Evolutionary conservation across 2,329 filamentous ascomycete species (phyloP).

Genomic region (Paraphoma chrysanthemicola): DNA sequence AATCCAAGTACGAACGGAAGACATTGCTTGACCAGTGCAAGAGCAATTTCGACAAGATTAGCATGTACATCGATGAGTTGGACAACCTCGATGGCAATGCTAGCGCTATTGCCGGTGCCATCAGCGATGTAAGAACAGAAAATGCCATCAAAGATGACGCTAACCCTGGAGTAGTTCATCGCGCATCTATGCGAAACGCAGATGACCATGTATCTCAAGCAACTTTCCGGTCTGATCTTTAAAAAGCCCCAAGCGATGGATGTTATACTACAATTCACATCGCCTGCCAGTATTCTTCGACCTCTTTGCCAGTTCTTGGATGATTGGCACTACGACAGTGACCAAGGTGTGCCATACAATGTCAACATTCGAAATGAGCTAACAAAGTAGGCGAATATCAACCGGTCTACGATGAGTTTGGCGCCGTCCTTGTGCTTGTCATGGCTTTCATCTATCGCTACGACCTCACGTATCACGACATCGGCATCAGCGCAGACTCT

Average conservation of each 20-base stretch:
- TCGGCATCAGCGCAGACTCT: conserved; percentile 69
- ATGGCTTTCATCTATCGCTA: conserved; percentile 80
- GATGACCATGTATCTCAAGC: conserved; percentile 81
- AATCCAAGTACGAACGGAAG: conserved; percentile 79
- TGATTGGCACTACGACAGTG: conserved; percentile 81
- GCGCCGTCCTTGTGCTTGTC: conserved; percentile 75
- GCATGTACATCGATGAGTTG: conserved; percentile 79
- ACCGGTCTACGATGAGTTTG: conserved; percentile 86
- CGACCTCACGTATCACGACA: conserved; percentile 67
- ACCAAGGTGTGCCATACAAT: conserved; percentile 61
- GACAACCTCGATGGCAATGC: conserved; percentile 93
- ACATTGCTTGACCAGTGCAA: conserved; percentile 79
- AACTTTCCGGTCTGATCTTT: conserved; percentile 74
- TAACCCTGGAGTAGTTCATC: conserved; percentile 62
- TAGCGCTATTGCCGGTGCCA: conserved; percentile 79
- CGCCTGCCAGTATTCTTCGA: conserved; percentile 71
- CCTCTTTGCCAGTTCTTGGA: conserved; percentile 79
- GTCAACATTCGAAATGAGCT: conserved; percentile 8
- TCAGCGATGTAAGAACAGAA: conserved; percentile 49
- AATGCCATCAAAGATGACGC: not conserved
- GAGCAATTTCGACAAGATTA: conserved; percentile 75
- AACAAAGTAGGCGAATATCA: conserved; percentile 71
- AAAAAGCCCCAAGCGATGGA: conserved; percentile 76
- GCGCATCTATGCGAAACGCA: conserved; percentile 73
- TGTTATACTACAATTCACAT: conserved; percentile 77